phyloP scores from a whole-genome alignment of 768 basidiomycete genomes.

The Russula olivacea region DNA sequence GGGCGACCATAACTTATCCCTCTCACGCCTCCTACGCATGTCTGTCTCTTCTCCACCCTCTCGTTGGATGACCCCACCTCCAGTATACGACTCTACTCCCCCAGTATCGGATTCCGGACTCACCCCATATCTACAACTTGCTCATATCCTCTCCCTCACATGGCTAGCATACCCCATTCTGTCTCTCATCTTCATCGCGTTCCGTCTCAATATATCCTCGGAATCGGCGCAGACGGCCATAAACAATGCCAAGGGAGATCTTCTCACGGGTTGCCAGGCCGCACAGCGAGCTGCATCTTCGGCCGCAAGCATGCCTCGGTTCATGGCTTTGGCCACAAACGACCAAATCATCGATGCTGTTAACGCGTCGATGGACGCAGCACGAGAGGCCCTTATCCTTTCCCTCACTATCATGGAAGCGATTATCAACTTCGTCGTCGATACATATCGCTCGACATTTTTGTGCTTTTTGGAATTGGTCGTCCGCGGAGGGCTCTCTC shows the following conservation, averaged over 20 bases:
- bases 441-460: conserved; percentile 88
- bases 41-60: conserved; percentile 28
- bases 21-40: conserved; percentile 20
- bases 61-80: conserved; percentile 41
- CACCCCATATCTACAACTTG: conserved; percentile 77
- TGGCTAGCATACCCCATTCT: conserved; percentile 91
- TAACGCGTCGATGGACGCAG: conserved; percentile 71
- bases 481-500: conserved; percentile 69
- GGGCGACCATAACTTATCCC: conserved; percentile 21
- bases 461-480: conserved; percentile 91
- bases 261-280: conserved; percentile 81
- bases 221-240: conserved; percentile 62
- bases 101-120: conserved; percentile 36
- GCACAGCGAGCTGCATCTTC: conserved; percentile 78
- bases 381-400: conserved; percentile 65
- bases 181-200: conserved; percentile 82
- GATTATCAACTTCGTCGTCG: conserved; percentile 86
- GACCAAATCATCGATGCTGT: conserved; percentile 70
- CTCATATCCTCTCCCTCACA: conserved; percentile 77
- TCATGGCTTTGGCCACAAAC: conserved; percentile 80
- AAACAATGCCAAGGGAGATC: conserved; percentile 60
- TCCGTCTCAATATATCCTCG: conserved; percentile 71
- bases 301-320: conserved; percentile 83
- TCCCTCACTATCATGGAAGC: conserved; percentile 80
- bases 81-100: conserved; percentile 47